Evolutionary conservation across 2,329 filamentous ascomycete genomes (phyloP).

Genomic region (Aspergillus ruber): DNA sequence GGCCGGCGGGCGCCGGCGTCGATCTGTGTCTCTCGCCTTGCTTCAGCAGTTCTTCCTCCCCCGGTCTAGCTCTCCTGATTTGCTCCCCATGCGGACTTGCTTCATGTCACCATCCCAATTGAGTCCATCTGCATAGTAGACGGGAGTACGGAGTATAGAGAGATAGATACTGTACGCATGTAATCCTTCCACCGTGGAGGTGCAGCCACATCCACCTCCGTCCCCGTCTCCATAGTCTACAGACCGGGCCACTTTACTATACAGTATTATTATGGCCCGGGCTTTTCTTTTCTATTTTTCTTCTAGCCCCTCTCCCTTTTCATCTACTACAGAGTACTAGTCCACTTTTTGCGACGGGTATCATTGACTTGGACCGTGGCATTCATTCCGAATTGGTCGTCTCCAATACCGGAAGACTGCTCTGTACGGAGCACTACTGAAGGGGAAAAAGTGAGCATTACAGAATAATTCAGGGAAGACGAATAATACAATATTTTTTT

Average conservation of each 20-base stretch:
- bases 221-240: neutral
- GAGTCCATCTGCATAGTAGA: neutral
- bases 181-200: conserved; percentile 1
- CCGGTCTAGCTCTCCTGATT: conserved; percentile 17
- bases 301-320: conserved; percentile 12
- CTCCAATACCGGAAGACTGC: conserved; percentile 8
- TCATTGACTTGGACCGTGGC: conserved; percentile 20
- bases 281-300: conserved; percentile 7
- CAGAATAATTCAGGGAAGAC: conserved; percentile 2
- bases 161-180: neutral
- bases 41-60: conserved; percentile 8
- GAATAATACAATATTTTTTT: neutral
- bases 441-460: conserved; percentile 6
- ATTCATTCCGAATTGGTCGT: conserved; percentile 18
- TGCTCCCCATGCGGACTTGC: neutral
- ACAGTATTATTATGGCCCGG: neutral
- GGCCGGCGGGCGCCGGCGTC: conserved; percentile 28
- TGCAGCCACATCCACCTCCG: neutral
- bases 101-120: neutral
- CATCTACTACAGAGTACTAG: too few relatives aligned
- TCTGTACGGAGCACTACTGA: conserved; percentile 7
- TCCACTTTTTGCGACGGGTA: conserved; percentile 8
- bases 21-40: conserved; percentile 29
- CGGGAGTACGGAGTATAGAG: neutral
- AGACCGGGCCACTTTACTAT: neutral